Percentiles rank a stretch among this genome's conserved stretches.
These are phyloP conservation scores for Kregervanrija pseudodelftensis DNA, from an alignment of 805 yeast genomes.

Conservation along the genomic window DNA sequence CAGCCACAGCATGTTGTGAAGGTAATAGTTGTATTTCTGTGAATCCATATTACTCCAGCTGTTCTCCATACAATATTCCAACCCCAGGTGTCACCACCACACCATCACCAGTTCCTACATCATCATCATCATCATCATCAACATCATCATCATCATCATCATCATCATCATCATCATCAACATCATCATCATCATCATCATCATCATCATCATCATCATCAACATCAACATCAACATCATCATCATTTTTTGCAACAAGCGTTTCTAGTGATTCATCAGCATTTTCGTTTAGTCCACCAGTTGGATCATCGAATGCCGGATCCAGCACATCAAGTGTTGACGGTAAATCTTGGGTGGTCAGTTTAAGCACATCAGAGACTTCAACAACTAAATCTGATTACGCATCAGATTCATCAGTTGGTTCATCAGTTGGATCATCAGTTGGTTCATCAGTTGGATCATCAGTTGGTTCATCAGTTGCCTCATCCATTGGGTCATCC, in stretches of 20 bases:
- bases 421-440: too few species aligned
- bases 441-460: too few species aligned
- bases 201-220: not conserved
- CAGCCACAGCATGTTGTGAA: not conserved
- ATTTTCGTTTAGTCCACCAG: not conserved
- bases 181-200: constrained; percentile 1
- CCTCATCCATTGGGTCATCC: too few species aligned
- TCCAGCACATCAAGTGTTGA: too few species aligned
- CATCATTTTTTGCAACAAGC: not conserved
- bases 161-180: constrained; percentile 1
- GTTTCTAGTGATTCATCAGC: not conserved
- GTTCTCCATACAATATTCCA: not conserved
- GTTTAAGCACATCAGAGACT: not conserved
- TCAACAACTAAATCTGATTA: not conserved
- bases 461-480: too few species aligned
- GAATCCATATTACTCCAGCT: not conserved
- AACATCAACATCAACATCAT: not conserved
- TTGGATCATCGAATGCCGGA: too few species aligned
- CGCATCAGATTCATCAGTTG: too few species aligned
- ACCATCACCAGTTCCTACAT: not conserved
- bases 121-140: not conserved
- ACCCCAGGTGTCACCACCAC: not conserved
- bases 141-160: constrained; percentile 2
- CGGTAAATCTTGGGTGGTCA: too few species aligned
- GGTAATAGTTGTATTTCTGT: not conserved